phyloP scores from a whole-genome alignment of 768 basidiomycete species.

The Boletales sp. region DNA sequence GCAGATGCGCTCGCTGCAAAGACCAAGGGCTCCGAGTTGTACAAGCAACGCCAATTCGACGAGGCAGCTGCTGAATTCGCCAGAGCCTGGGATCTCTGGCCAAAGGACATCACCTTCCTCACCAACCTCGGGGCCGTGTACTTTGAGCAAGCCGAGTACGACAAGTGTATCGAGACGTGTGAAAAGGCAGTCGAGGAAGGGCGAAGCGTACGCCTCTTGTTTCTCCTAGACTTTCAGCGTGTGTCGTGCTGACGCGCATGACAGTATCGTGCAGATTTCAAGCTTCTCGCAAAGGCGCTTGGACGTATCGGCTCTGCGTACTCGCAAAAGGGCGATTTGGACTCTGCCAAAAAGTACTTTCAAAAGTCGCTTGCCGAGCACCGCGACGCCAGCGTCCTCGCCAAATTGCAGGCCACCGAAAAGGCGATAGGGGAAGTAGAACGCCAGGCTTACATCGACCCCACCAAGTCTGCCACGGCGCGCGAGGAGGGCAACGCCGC shows the following conservation, averaged over 20 bases:
- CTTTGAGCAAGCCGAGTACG: conserved; percentile 91
- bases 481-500: conserved; percentile 89
- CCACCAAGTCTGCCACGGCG: conserved; percentile 73
- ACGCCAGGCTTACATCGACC: conserved; percentile 81
- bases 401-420: conserved; percentile 85
- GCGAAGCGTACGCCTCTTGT: conserved; percentile 49
- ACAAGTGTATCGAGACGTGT: conserved; percentile 86
- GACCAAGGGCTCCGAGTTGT: conserved; percentile 71
- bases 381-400: conserved; percentile 88
- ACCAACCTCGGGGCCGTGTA: conserved; percentile 90
- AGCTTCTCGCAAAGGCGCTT: conserved; percentile 90
- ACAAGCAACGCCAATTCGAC: conserved; percentile 83
- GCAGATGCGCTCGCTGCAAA: conserved; percentile 78
- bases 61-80: conserved; percentile 73
- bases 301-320: conserved; percentile 88
- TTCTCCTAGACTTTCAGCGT: background rate
- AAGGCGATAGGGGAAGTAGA: conserved; percentile 74
- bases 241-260: background rate
- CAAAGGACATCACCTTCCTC: conserved; percentile 90
- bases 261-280: conserved; percentile 88
- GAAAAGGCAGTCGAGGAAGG: conserved; percentile 98
- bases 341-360: conserved; percentile 83
- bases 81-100: conserved; percentile 90
- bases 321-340: conserved; percentile 71
- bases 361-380: conserved; percentile 95